Base-by-base conservation (phyloP, 352 stramenopile species). In the Pythium diclinum region DNA sequence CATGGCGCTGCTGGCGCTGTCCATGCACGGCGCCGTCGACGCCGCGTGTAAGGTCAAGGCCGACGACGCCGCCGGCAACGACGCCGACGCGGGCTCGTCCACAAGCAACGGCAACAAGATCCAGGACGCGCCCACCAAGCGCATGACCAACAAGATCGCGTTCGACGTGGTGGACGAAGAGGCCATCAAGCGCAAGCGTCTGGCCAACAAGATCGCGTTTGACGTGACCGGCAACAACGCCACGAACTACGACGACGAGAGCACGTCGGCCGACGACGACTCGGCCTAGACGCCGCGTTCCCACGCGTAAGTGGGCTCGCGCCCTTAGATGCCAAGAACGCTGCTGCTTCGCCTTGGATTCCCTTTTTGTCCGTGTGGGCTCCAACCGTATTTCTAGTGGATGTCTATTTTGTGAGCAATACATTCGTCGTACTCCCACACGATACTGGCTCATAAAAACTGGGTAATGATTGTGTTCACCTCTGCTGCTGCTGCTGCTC, bases 41-140 rank as follows among this genome's bases (percentile, higher is more conserved):
- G 72, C 72, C 11, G 58, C 59, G 14, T 78, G 72, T 56, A 73
- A 71, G 40, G 65, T 72, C 61, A 78, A 78, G 65, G 51, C 63
- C 14, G 66, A 76, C 30, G 57, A 60, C 40, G 28, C 46, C 23
- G 42, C 48, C 1, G 61, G 56, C 33, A 63, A 62, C 5, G 68
- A 74, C 14, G 55, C 53, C 36, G 59, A 68, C 55, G 21, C 40
- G 30, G 28, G 28, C 40, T n/a, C 25, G 25, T 28, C 10, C 16
- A 68, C 40, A 3, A 36, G 11, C 53, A 64, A 21, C 33, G 38
- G 32, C 59, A 78, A 78, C 68, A 75, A 78, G 56, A 75, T 78
- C 61, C 64, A 74, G 40, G 62, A 57, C 28, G 61, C 69, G 34
- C 65, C 68, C 4, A 54, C 13, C 44, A 72, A 74, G 52, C 72